Base-by-base conservation (phyloP, 306 rosid genomes). In the Calophaca sinica region DNA sequence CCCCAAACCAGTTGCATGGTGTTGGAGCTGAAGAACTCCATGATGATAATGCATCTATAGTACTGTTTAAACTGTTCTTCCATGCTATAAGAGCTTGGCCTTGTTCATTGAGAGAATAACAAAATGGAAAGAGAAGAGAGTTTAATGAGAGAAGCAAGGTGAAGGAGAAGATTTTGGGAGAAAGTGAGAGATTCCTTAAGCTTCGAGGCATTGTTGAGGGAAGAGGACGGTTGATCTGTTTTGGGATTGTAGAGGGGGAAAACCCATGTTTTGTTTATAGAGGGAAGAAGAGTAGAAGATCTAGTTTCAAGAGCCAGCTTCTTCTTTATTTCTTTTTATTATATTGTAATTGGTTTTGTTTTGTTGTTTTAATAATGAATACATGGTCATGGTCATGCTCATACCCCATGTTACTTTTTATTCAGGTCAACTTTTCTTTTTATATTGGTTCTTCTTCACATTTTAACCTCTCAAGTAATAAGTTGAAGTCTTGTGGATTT, bases 211-310 rank as follows among this genome's bases (percentile, higher is more conserved):
- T 96, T 86, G 86, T 83, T 92, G 89, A 87, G 87, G 79, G 88
- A 84, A 75, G 83, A 83, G 84, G 62, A 74, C 77, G 62, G 87
- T 67, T 84, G 90, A 86, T 90, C 68, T 90, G 91, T 86, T 87
- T 92, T 87, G 96, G 89, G 96, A 96, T 87, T 88, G 99, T 67
- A 81, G 90, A 88, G 87, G 88, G 96, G 77, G 90, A 86, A 92
- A 88, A 55, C 90, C 93, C 98, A 90, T 96, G 91, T 86, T 88
- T 92, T 92, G 98, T 89, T 90, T 94, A 94, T 94, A 94, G 96
- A 80, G 26, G 84, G 73, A 79, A 86, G 82, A 68, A 86, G 89
- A 68, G 84, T 65, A 73, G 86, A 89, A 84, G 88, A 82, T 86
- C 85, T 94, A 86, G 90, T 87, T 92, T 20, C 26, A 20, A 20